Percentiles rank a stretch among this genome's conserved stretches.
phyloP scores from a whole-genome alignment of 306 rosid species.

The Urtica urens region DNA sequence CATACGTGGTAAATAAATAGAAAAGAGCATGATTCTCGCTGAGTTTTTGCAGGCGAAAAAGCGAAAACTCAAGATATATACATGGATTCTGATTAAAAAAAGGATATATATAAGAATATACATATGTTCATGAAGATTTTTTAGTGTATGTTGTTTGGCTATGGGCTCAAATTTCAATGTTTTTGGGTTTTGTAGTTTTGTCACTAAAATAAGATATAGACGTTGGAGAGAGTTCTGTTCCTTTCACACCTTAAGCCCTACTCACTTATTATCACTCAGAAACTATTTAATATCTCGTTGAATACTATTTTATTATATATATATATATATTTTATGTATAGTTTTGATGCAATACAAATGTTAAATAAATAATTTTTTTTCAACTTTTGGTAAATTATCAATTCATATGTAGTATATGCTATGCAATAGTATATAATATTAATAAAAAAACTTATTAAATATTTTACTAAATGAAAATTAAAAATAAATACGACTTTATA shows the following conservation, averaged over 20 bases:
- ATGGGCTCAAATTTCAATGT: background rate
- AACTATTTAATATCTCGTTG: too few species aligned
- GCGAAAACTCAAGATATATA: conserved; percentile 1
- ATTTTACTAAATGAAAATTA: too few species aligned
- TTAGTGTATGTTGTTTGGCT: background rate
- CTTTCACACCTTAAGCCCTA: background rate
- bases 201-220: conserved; percentile 4
- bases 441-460: too few species aligned
- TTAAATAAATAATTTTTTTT: too few species aligned
- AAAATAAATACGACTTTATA: too few species aligned
- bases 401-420: too few species aligned
- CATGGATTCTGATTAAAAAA: background rate
- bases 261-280: background rate
- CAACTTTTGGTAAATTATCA: too few species aligned
- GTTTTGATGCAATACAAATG: too few species aligned
- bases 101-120: background rate
- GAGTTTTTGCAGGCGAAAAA: conserved; percentile 7
- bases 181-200: conserved; percentile 1
- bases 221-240: conserved; percentile 8
- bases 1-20: background rate
- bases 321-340: background rate
- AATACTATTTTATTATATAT: background rate
- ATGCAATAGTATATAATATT: too few species aligned
- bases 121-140: background rate
- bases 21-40: conserved; percentile 1